Conservation (phyloP, 1,139 yeast species). For the Pichiaceae sp. region DNA sequence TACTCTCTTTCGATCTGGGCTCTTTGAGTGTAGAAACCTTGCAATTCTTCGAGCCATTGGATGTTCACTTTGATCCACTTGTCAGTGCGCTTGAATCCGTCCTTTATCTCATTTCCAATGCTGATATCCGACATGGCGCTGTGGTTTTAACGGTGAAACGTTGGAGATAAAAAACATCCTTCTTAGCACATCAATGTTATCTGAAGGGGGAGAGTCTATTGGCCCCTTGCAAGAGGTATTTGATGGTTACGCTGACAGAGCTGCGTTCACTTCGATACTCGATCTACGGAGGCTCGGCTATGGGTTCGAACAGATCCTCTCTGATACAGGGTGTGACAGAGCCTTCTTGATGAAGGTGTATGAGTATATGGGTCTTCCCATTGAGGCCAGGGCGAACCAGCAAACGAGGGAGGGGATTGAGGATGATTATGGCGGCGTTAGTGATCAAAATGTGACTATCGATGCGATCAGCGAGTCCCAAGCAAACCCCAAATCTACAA, state of each 20-base stretch:
- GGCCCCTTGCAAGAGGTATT: too few species aligned
- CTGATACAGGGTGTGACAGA: slow-evolving; percentile 11
- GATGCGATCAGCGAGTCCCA: too few species aligned
- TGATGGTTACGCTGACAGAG: background rate
- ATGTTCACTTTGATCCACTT: slow-evolving; percentile 74
- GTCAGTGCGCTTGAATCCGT: slow-evolving; percentile 66
- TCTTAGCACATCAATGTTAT: background rate
- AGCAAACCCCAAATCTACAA: too few species aligned
- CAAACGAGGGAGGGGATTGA: background rate
- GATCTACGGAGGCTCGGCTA: slow-evolving; percentile 16
- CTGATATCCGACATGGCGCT: slow-evolving; percentile 18
- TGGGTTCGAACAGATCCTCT: slow-evolving; percentile 10
- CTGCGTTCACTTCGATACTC: slow-evolving; percentile 1
- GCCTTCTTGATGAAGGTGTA: slow-evolving; percentile 9
- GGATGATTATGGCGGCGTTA: too few species aligned
- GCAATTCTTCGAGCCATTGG: slow-evolving; percentile 70
- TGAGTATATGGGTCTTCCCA: background rate
- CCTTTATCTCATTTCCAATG: slow-evolving; percentile 69
- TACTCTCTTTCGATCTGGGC: slow-evolving; percentile 79
- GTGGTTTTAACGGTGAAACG: background rate
- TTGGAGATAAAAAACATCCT: background rate
- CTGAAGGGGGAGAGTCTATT: too few species aligned
- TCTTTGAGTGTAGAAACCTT: slow-evolving; percentile 76
- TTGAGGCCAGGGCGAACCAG: background rate
- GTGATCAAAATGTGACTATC: too few species aligned